Base-by-base conservation (phyloP, 805 yeast species). In the Saccharomycopsis fibuligera region DNA sequence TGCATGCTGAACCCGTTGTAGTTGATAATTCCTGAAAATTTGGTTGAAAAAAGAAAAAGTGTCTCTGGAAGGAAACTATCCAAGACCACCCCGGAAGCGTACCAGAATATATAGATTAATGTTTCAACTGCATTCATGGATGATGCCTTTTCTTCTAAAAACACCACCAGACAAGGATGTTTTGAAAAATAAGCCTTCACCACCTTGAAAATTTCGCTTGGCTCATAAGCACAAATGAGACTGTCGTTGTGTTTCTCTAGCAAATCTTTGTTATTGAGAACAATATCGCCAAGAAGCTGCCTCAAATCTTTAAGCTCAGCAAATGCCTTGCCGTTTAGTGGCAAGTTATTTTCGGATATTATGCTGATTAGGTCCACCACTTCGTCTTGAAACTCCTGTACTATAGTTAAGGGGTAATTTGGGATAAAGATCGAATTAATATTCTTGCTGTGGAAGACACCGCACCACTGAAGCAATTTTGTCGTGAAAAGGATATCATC, bases 21-120 rank as follows among this genome's bases (percentile, higher is more conserved):
- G 17, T 25, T 19, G 14, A 47, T 19, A 8, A 30, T 35, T 9
- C 38, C 38, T 16, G 17, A 17, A 31, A 47, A 39, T 22, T 33
- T 21, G 31, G 30, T 31, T 3, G 45, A n/a, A 25, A 41, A 47
- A 2, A 46, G 10, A 24, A 49, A 49, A 14, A 49, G 46, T 3
- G 44, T 23, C 27, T 45, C 51, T 10, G 55, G 41, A 12, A 49
- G 49, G n/a, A 52, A 38, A 22, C 48, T 49, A 44, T 52, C 55
- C 5, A 52, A 31, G 12, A 44, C 10, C 24, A 40, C 36, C 4
- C 38, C 50, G 21, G 35, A 24, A 1, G 55, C 47, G 17, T 29
- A 40, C 53, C 55, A 52, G 41, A 37, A 40, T 22, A 52, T 22
- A 36, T 46, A 50, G 5, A 46, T 38, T 9, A 52, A 41, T n/a